Percentiles rank a stretch among this genome's conserved stretches.
phyloP scores from a whole-genome alignment of 169 alveolate genomes.

The Eimeria acervulina region DNA sequence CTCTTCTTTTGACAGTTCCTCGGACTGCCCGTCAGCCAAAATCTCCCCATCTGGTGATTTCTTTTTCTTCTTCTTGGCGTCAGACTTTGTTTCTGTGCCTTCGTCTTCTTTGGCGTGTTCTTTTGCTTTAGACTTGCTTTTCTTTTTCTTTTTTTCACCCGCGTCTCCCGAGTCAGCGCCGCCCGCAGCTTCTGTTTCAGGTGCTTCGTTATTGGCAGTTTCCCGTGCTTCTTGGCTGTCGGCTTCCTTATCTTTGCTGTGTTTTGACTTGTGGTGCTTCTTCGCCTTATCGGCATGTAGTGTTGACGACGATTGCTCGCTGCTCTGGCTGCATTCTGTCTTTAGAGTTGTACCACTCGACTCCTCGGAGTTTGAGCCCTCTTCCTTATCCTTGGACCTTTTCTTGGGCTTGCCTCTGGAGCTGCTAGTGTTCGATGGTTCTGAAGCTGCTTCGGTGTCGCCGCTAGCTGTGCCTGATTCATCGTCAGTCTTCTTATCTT shows the following conservation, averaged over 20 bases:
- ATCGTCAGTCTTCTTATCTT: not conserved
- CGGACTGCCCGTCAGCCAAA: not conserved
- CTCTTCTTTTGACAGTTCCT: not conserved
- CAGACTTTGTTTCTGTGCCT: conserved; percentile 28
- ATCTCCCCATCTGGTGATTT: not conserved
- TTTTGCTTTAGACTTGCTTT: not conserved
- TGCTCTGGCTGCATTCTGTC: not conserved
- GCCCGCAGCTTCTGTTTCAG: not conserved
- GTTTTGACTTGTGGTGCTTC: conserved; percentile 62
- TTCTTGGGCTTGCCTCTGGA: conserved; percentile 32
- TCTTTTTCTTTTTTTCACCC: conserved; percentile 46
- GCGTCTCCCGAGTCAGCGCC: conserved; percentile 2
- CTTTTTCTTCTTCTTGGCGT: conserved; percentile 50
- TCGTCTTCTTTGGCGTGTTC: not conserved
- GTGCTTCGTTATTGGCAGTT: not conserved
- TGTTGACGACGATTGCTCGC: conserved; percentile 10
- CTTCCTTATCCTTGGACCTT: conserved; percentile 56
- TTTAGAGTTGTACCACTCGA: not conserved
- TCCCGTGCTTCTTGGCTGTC: not conserved
- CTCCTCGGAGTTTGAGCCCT: not conserved
- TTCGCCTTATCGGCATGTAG: conserved; percentile 15
- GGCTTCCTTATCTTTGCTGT: conserved; percentile 29
- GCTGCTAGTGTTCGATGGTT: not conserved
- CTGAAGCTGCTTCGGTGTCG: not conserved
- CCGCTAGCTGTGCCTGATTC: not conserved